Base-by-base conservation (phyloP, 176 grass and related monocot species). In the Aegilops umbellulata region DNA sequence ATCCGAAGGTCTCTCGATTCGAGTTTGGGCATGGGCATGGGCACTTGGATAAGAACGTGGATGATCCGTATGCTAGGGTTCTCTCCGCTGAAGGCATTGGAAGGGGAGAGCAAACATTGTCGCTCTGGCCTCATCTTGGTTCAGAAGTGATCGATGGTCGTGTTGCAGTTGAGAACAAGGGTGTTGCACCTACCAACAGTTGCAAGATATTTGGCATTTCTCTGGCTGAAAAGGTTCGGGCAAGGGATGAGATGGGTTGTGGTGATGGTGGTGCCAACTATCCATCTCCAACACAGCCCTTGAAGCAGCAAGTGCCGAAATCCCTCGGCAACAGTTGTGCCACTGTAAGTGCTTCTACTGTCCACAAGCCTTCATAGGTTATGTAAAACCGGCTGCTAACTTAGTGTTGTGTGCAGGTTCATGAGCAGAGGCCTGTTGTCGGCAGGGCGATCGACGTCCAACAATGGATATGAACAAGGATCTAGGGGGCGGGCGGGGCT, bases 201-300 rank as follows among this genome's bases (percentile, higher is more conserved):
- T 95, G 93, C 86, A 92, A 81, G 42, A 86, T 95, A 64, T 95
- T 95, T 89, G 93, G 93, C 49, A 92, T 95, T 32, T 89, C 93
- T 36, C 84, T 95, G 63, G 84, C 84, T 23, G 83, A 89, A 36
- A 95, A 80, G 47, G 79, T 89, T 82, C 71, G 88, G 34, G 79
- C 85, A 53, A 88, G 84, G 31, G 81, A 80, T 44, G 79, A 72
- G 35, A 73, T 71, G 49, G 72, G 55, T 16, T 36, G 8, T 47
- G 73, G 58, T 20, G 90, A 92, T 47, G 73, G 64, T 20, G 90
- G 88, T 47, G 65, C 66, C 32, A 91, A 60, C 25, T 91, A 65
- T 75, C 64, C 87, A 16, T 39, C 81, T 82, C 26, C 76, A 12
- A 72, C 92, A 8, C 64, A 83, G 8, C 84, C 86, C 67, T 76